phyloP scores from a whole-genome alignment of 805 yeast genomes.

The Candida patagonica region DNA sequence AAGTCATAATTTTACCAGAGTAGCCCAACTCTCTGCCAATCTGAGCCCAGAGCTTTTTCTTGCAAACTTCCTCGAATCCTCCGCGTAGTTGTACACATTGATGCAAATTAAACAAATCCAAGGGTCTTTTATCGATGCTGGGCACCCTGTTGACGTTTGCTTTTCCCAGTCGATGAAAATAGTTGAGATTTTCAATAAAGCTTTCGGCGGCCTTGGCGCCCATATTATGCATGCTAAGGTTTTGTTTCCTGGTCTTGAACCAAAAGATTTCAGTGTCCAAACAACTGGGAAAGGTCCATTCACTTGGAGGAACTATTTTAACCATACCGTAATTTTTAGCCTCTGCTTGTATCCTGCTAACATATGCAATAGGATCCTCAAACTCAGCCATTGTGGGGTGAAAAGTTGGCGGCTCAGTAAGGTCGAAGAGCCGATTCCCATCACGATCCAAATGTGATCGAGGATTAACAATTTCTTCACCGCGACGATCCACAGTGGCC shows the following conservation, averaged over 20 bases:
- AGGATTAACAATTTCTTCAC: background rate
- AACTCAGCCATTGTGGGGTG: conserved; percentile 43
- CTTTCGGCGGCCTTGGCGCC: conserved; percentile 35
- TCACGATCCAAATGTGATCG: background rate
- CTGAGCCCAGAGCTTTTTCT: conserved; percentile 70
- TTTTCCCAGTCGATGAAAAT: conserved; percentile 32
- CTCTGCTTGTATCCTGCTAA: conserved; percentile 39
- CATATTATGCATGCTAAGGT: conserved; percentile 35
- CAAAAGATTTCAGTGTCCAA: conserved; percentile 37
- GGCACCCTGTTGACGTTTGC: conserved; percentile 40
- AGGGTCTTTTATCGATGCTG: conserved; percentile 52
- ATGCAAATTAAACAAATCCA: conserved; percentile 55
- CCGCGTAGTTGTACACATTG: conserved; percentile 54
- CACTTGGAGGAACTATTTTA: conserved; percentile 50
- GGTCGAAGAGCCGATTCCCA: conserved; percentile 10
- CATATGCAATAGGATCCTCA: conserved; percentile 47
- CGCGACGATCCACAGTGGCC: conserved; percentile 14
- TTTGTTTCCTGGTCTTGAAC: conserved; percentile 43
- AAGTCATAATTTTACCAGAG: conserved; percentile 61
- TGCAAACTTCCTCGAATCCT: conserved; percentile 55
- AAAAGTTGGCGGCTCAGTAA: conserved; percentile 36
- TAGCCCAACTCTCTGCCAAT: conserved; percentile 75
- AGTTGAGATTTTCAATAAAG: conserved; percentile 40
- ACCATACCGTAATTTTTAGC: conserved; percentile 60
- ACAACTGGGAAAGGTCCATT: conserved; percentile 31